phyloP scores from a whole-genome alignment of 768 basidiomycete species.

The Pholiota molesta region DNA sequence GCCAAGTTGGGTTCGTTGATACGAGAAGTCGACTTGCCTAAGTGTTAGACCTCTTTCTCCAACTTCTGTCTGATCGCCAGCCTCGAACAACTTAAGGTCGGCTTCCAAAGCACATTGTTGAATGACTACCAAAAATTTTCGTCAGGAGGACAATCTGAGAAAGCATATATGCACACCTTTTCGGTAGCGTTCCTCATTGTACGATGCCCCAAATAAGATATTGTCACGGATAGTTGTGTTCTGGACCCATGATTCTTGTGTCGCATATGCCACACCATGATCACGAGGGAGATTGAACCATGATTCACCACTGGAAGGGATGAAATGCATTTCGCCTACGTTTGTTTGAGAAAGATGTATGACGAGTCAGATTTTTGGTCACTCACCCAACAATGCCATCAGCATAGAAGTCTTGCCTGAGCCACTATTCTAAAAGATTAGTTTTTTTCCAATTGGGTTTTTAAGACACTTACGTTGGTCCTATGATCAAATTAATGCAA shows the following conservation, averaged over 20 bases:
- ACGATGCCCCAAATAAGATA: slow-evolving; percentile 75
- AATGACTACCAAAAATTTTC: slow-evolving; percentile 42
- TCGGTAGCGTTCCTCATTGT: slow-evolving; percentile 77
- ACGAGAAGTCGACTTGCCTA: slow-evolving; percentile 20
- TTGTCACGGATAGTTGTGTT: slow-evolving; percentile 81
- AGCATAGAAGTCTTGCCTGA: slow-evolving; percentile 65
- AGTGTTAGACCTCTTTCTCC: slow-evolving; percentile 68
- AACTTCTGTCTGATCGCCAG: slow-evolving; percentile 67
- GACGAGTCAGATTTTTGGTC: neutral
- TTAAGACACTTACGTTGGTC: slow-evolving; percentile 42
- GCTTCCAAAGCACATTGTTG: slow-evolving; percentile 71
- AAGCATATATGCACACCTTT: slow-evolving; percentile 30
- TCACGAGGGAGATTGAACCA: slow-evolving; percentile 68
- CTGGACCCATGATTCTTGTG: slow-evolving; percentile 83
- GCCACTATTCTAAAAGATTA: slow-evolving; percentile 25
- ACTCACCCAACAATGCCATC: slow-evolving; percentile 55
- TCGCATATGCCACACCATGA: slow-evolving; percentile 73
- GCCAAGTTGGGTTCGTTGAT: no score
- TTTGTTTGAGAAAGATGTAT: neutral
- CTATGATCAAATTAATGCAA: slow-evolving; percentile 57
- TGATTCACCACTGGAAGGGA: slow-evolving; percentile 48
- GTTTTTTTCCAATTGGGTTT: neutral
- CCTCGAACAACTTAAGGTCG: slow-evolving; percentile 67
- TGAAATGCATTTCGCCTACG: slow-evolving; percentile 65
- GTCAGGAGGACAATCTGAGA: neutral